A percentile compares a stretch with the other conserved stretches of the same genome.
Evolutionary conservation across 306 rosid genomes (phyloP).

Genomic region (Vicia faba): DNA sequence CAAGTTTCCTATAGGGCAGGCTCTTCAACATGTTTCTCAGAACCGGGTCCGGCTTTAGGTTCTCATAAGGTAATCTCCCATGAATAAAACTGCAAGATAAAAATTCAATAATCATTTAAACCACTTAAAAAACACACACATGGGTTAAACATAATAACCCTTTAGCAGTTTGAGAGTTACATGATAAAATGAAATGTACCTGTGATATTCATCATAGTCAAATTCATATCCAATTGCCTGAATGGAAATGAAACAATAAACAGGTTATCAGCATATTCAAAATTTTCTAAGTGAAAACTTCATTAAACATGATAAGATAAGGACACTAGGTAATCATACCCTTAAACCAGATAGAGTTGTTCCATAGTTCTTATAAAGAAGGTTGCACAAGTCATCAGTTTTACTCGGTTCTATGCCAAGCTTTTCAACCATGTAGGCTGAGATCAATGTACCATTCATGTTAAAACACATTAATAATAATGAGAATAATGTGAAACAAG

Average conservation of each 20-base stretch:
- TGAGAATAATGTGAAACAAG: not conserved
- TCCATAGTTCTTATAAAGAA: constrained; percentile 82
- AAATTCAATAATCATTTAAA: constrained; percentile 4
- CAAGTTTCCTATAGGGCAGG: constrained; percentile 76
- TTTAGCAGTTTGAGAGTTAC: constrained; percentile 1
- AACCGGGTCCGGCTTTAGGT: constrained; percentile 73
- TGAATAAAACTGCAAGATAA: constrained; percentile 63
- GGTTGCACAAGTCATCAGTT: constrained; percentile 56
- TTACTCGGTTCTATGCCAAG: constrained; percentile 69
- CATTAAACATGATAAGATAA: not conserved
- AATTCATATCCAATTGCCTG: constrained; percentile 92
- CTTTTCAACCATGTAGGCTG: constrained; percentile 81
- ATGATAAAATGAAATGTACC: constrained; percentile 40
- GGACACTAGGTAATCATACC: constrained; percentile 48
- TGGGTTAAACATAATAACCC: not conserved
- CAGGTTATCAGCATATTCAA: not conserved
- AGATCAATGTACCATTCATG: constrained; percentile 19
- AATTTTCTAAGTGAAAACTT: not conserved
- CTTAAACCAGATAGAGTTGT: constrained; percentile 93
- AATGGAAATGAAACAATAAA: constrained; percentile 27
- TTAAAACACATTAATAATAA: not conserved
- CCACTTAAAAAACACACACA: constrained; percentile 10
- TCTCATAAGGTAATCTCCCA: constrained; percentile 91
- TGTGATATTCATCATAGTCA: constrained; percentile 84
- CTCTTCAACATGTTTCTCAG: constrained; percentile 63